These are phyloP conservation scores for Haplographium delicatum DNA, from an alignment of 495 filamentous ascomycete species.

Conservation along the genomic window DNA sequence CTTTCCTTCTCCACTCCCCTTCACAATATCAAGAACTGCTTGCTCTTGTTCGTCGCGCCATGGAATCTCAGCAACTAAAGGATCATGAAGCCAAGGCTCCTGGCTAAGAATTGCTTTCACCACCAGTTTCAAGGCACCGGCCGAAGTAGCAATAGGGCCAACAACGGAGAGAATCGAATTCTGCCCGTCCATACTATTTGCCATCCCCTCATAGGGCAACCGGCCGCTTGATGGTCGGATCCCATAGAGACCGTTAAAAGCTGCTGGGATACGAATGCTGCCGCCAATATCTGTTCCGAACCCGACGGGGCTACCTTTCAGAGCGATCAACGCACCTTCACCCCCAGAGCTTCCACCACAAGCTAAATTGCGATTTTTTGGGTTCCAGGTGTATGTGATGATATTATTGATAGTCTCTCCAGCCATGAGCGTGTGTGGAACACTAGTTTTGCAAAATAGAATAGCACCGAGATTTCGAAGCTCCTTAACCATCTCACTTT, in stretches of 20 bases:
- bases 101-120: slow-evolving; percentile 49
- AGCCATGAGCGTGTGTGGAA: slow-evolving; percentile 26
- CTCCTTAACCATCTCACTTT: slow-evolving; percentile 26
- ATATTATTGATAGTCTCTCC: slow-evolving; percentile 29
- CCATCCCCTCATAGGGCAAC: slow-evolving; percentile 43
- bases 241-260: slow-evolving; percentile 52
- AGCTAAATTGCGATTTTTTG: slow-evolving; percentile 46
- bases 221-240: slow-evolving; percentile 51
- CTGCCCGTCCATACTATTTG: slow-evolving; percentile 28
- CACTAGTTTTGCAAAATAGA: slow-evolving; percentile 50
- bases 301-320: slow-evolving; percentile 51
- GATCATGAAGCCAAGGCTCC: slow-evolving; percentile 62
- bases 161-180: slow-evolving; percentile 33
- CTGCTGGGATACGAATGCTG: slow-evolving; percentile 54
- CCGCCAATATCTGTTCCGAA: slow-evolving; percentile 59
- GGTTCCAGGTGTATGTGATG: slow-evolving; percentile 41
- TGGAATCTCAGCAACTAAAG: slow-evolving; percentile 53
- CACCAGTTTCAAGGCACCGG: slow-evolving; percentile 44
- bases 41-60: slow-evolving; percentile 51
- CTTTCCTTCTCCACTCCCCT: slow-evolving; percentile 26
- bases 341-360: slow-evolving; percentile 58
- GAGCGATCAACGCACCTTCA: slow-evolving; percentile 50
- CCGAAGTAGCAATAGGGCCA: slow-evolving; percentile 44
- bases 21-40: slow-evolving; percentile 35
- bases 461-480: slow-evolving; percentile 53